These are phyloP conservation scores for Ophiostoma himal-ulmi DNA, from an alignment of 2,329 filamentous ascomycete genomes.

Conservation along the genomic window DNA sequence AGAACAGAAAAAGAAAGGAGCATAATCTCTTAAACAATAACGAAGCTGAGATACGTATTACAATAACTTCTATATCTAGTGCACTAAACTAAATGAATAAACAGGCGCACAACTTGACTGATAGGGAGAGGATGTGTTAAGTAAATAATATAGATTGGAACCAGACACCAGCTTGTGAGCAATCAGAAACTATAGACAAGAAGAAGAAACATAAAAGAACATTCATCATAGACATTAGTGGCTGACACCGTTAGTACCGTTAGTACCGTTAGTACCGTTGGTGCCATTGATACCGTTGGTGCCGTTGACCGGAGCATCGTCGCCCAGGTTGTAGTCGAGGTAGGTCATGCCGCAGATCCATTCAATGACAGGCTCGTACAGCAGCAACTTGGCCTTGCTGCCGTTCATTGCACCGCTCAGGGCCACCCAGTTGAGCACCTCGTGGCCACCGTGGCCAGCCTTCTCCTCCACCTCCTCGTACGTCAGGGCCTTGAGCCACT, in stretches of 20 bases:
- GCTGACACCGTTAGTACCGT: background rate
- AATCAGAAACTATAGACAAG: constrained; percentile 2
- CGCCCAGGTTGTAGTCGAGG: constrained; percentile 20
- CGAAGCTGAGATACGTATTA: too few species aligned
- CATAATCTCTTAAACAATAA: too few species aligned
- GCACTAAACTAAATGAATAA: too few species aligned
- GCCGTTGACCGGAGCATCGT: background rate
- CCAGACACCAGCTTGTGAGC: background rate
- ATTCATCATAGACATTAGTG: background rate
- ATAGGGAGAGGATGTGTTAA: background rate
- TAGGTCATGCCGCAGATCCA: constrained; percentile 27
- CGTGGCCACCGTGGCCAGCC: constrained; percentile 25
- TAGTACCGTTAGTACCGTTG: background rate
- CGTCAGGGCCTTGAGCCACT: constrained; percentile 21
- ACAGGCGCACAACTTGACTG: too few species aligned
- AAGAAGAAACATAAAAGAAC: background rate
- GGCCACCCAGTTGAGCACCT: constrained; percentile 26
- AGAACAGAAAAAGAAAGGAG: too few species aligned
- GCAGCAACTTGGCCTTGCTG: constrained; percentile 24
- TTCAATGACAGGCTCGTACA: constrained; percentile 26
- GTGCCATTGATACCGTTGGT: background rate
- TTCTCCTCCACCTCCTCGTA: constrained; percentile 26
- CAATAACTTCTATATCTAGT: too few species aligned
- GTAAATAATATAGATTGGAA: background rate
- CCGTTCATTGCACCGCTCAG: constrained; percentile 24